phyloP scores from a whole-genome alignment of 2,329 filamentous ascomycete genomes.

The Claviceps sp. region DNA sequence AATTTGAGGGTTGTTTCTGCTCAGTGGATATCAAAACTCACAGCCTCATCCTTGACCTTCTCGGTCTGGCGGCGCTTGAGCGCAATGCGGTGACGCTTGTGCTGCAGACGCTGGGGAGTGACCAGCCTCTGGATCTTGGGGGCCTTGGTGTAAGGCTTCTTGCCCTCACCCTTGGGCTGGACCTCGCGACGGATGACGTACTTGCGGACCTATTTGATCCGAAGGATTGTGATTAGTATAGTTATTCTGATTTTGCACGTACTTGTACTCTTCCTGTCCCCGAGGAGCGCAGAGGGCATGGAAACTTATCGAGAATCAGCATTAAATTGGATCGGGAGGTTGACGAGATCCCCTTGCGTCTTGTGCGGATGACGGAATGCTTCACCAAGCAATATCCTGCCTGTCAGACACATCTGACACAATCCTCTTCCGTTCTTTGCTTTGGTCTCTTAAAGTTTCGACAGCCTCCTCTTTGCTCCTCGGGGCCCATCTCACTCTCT shows the following conservation, averaged over 20 bases:
- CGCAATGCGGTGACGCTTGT: constrained; percentile 96
- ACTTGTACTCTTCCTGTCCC: constrained; percentile 11
- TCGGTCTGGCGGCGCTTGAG: constrained; percentile 97
- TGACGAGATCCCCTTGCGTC: not conserved
- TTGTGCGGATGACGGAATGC: not conserved
- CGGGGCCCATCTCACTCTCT: constrained; percentile 43
- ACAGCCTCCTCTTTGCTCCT: not conserved
- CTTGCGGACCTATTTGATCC: constrained; percentile 69
- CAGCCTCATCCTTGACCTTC: constrained; percentile 96
- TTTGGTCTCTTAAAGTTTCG: not conserved
- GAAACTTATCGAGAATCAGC: not conserved
- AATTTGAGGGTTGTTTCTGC: too few relatives aligned
- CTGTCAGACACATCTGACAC: not conserved
- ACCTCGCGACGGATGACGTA: constrained; percentile 99
- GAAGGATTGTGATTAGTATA: constrained; percentile 22
- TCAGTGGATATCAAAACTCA: constrained; percentile 42
- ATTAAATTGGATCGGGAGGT: not conserved
- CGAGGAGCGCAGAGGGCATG: not conserved
- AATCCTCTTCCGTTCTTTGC: not conserved
- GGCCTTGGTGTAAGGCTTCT: constrained; percentile 98
- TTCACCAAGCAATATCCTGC: not conserved
- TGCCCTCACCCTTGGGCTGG: constrained; percentile 92
- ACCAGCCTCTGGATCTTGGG: constrained; percentile 99
- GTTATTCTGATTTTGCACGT: constrained; percentile 1
- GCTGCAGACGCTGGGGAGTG: constrained; percentile 98